phyloP scores from a whole-genome alignment of 805 yeast species.

The Starmerella bombi region DNA sequence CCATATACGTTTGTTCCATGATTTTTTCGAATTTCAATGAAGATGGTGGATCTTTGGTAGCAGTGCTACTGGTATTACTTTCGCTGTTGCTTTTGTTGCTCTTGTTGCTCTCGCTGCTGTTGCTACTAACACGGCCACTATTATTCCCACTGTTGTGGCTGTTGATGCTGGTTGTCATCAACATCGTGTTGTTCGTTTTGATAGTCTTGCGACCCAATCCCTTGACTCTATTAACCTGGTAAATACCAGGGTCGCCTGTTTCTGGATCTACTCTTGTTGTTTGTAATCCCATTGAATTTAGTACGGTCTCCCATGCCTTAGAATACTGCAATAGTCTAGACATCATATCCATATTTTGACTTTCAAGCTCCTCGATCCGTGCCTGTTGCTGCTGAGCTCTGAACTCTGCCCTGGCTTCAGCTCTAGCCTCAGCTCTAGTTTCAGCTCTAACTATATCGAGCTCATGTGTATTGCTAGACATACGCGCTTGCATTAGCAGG shows the following conservation, averaged over 20 bases:
- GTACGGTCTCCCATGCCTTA: constrained; percentile 37
- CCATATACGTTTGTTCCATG: constrained; percentile 26
- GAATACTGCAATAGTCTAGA: constrained; percentile 10
- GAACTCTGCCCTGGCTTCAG: constrained; percentile 15
- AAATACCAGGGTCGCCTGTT: constrained; percentile 8
- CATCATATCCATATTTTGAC: constrained; percentile 6
- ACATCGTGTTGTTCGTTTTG: background rate
- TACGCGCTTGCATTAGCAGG: constrained; percentile 15
- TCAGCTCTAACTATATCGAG: constrained; percentile 16
- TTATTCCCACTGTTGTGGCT: background rate
- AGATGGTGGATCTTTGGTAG: background rate
- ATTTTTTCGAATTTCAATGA: constrained; percentile 11
- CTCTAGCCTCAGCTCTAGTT: constrained; percentile 14
- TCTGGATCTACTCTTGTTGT: constrained; percentile 25
- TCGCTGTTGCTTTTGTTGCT: background rate
- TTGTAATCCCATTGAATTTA: constrained; percentile 68
- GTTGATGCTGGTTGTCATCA: background rate
- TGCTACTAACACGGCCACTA: background rate
- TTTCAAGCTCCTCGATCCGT: constrained; percentile 10
- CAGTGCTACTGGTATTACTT: background rate
- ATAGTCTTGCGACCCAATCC: constrained; percentile 9
- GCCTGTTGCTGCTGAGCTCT: constrained; percentile 9
- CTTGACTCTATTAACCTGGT: constrained; percentile 50
- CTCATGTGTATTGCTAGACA: constrained; percentile 12
- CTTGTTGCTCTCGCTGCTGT: background rate